A percentile compares a stretch with the other conserved stretches of the same genome.
These are phyloP conservation scores for Leccinum aurantiacum DNA, from an alignment of 768 basidiomycete species.

Conservation along the genomic window DNA sequence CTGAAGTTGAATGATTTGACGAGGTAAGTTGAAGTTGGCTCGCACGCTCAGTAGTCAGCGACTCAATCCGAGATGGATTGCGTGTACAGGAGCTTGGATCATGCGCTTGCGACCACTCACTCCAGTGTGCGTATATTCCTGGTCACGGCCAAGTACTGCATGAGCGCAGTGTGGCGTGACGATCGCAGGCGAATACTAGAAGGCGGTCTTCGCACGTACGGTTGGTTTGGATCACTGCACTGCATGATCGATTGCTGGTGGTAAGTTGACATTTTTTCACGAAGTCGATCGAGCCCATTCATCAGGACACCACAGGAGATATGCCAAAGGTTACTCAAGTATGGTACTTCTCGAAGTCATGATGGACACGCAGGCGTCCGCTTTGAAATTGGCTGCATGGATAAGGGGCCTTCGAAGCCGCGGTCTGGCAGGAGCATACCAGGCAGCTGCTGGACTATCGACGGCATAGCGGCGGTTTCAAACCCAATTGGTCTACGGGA, in stretches of 20 bases:
- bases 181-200: slow-evolving; percentile 54
- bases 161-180: slow-evolving; percentile 74
- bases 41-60: not conserved
- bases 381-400: slow-evolving; percentile 61
- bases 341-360: slow-evolving; percentile 55
- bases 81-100: slow-evolving; percentile 67
- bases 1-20: slow-evolving; percentile 86
- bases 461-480: slow-evolving; percentile 13
- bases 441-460: slow-evolving; percentile 69
- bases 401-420: slow-evolving; percentile 54
- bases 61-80: not conserved
- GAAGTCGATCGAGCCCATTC: not conserved
- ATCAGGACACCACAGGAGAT: slow-evolving; percentile 48
- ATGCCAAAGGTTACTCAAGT: slow-evolving; percentile 49
- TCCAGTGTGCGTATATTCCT: slow-evolving; percentile 87
- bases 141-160: slow-evolving; percentile 88
- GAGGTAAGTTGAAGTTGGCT: slow-evolving; percentile 41
- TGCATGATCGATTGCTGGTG: slow-evolving; percentile 67
- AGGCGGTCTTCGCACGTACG: slow-evolving; percentile 47
- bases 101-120: slow-evolving; percentile 85
- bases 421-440: slow-evolving; percentile 65
- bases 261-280: slow-evolving; percentile 41
- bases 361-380: slow-evolving; percentile 62
- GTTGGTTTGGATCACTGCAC: slow-evolving; percentile 50
- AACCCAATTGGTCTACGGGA: not conserved